Evolutionary conservation across 371 early-diverging fungal genomes (phyloP), one percentile per base, ranked within the genome.

Genomic region (Haplosporangium sp.): DNA sequence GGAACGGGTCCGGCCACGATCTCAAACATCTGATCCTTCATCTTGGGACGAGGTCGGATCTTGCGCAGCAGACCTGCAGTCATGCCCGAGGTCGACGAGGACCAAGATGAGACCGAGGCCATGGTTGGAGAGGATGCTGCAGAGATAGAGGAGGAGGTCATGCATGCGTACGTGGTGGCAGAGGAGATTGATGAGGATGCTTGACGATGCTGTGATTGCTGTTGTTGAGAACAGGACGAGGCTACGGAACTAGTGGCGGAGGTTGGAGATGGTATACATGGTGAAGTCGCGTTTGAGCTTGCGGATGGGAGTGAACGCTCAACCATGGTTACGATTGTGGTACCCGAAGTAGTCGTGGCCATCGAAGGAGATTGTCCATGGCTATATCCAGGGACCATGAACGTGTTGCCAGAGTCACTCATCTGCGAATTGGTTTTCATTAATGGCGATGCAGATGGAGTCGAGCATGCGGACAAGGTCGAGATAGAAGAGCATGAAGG

Each of bases 1-100:
- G 54, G 59, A 52, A 48, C 23, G 0, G 62, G 46, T 16, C 38
- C 18, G 4, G 46, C 62, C 14, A 74, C 68, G n/a, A 74, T 74
- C 10, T 74, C 75, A 59, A 74, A 77, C 46, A 71, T 8, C 14
- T 68, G 64, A 23, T 71, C 79, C 48, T 67, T 64, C 56, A 77
- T 20, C 45, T 64, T 71, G 5, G 72, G 64, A 8, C 60, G 59
- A 14, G 79, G 71, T 36, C 79, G 67, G 40, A 77, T 77, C 72
- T 77, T 77, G 46, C 79, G 64, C 47, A 77, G 42, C 3, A 77
- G 58, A 8, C 79, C 79, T 0, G 72, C 54, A 53, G 60, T 77
- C 57, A 62, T 75, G 37, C 64, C 65, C 3, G 51, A 36, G 1
- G 75, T 47, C 0, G 61, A 50, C 11, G 61, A 52, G 1, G 69